Percentiles rank a stretch among this genome's conserved stretches.
These are phyloP conservation scores for Ustilago shanxiensis DNA, from an alignment of 1,284 basidiomycete species.

Conservation along the genomic window DNA sequence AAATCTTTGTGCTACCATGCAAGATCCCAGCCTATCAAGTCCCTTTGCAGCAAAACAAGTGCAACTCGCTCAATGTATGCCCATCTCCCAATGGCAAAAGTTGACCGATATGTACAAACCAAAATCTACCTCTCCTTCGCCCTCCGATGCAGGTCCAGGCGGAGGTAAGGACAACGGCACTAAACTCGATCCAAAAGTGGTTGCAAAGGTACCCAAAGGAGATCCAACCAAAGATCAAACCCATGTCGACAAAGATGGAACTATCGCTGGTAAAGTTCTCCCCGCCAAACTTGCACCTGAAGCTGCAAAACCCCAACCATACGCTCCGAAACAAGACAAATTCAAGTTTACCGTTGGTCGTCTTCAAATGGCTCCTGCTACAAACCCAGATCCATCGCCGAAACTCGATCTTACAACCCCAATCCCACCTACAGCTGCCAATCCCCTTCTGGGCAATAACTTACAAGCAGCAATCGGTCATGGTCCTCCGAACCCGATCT, in stretches of 20 bases:
- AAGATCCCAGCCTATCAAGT: conserved; percentile 17
- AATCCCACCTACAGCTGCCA: neutral
- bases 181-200: conserved; percentile 21
- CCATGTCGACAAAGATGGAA: conserved; percentile 14
- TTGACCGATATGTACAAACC: conserved; percentile 34
- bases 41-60: conserved; percentile 31
- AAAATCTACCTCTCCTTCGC: neutral
- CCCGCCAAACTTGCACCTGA: neutral
- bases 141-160: neutral
- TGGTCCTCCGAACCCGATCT: neutral
- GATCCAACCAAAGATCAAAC: conserved; percentile 14
- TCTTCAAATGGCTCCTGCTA: too few species aligned
- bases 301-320: neutral
- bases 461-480: neutral
- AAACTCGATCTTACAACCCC: neutral
- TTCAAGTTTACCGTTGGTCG: too few species aligned
- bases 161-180: neutral
- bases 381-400: too few species aligned
- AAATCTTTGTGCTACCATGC: conserved; percentile 39
- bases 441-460: neutral
- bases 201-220: conserved; percentile 2
- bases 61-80: conserved; percentile 34
- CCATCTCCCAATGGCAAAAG: conserved; percentile 3
- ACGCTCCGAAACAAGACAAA: too few species aligned
- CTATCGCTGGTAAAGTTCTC: conserved; percentile 11